Evolutionary conservation across 352 stramenopile species (phyloP), one percentile per base, ranked within the genome.

Genomic region (Pythium inflatum): DNA sequence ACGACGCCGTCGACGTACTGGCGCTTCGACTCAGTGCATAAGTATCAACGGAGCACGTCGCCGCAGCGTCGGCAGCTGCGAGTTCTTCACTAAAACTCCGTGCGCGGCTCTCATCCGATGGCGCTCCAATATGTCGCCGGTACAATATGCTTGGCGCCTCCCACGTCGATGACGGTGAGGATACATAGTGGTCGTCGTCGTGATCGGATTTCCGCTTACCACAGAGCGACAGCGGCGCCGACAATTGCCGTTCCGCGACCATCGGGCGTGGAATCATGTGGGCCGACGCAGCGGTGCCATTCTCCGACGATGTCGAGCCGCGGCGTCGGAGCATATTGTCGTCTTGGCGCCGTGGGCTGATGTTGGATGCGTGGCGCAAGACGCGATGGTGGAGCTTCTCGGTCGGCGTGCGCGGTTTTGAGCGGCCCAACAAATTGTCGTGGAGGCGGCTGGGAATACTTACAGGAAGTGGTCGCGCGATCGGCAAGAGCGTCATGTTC

Each of bases 401-500:
- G 28, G 68, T 92, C 1, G 86, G 86, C 25, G 86, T 94, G 30
- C 74, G 78, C 24, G 84, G 86, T 55, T 91, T 91, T 76, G 58
- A 14, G 28, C 54, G 3, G 78, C 66, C n/a, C 77, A n/a, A n/a
- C n/a, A n/a, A n/a, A n/a, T n/a, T 77, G 53, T 89, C 82, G 28
- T 88, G 73, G 31, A 83, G 56, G 18, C 76, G 79, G 56, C 83
- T 80, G 33, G 60, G 67, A 12, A 88, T 72, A 27, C 63, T 81
- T 28, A 92, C 82, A 3, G 84, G 86, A 43, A 89, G 64, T 31
- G 86, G 86, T 2, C 83, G 80, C 40, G 86, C 86, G 61, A 94
- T 94, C 3, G 86, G 86, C 36, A 94, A 66, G 45, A 94, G 73
- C 51, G 78, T 83, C 86, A 92, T 94, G 68, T 94, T 94, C 86